Conservation (phyloP, 306 rosid species). For the Lagenaria siceraria region DNA sequence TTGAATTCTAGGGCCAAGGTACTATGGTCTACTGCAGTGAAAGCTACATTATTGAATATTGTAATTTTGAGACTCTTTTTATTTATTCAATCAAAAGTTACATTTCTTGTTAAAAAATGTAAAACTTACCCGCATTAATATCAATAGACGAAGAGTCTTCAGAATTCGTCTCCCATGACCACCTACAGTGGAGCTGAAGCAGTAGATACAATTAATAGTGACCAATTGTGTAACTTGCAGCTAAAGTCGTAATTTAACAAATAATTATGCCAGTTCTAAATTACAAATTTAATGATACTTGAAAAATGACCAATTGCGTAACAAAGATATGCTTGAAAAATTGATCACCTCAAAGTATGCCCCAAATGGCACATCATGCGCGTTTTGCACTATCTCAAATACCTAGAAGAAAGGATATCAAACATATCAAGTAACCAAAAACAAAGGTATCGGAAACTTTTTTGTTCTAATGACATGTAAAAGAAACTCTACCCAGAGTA, state of each 20-base stretch:
- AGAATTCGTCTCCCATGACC: slow-evolving; percentile 45
- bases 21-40: no score
- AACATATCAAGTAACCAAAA: not conserved
- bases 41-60: no score
- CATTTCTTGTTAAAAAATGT: not conserved
- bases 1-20: no score
- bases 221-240: not conserved
- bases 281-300: not conserved
- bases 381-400: slow-evolving; percentile 90
- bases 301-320: no score
- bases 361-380: slow-evolving; percentile 98
- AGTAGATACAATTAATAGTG: slow-evolving; percentile 17
- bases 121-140: slow-evolving; percentile 71
- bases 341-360: slow-evolving; percentile 73
- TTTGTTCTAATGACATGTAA: not conserved
- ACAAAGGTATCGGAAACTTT: not conserved
- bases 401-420: slow-evolving; percentile 36
- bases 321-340: slow-evolving; percentile 9
- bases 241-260: not conserved
- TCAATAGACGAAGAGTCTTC: slow-evolving; percentile 61
- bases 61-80: no score
- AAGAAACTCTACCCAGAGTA: not conserved
- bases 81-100: no score
- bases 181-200: slow-evolving; percentile 74
- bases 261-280: not conserved